These are phyloP conservation scores for Ustilaginoidea virens DNA, from an alignment of 2,329 filamentous ascomycete genomes.

Conservation along the genomic window DNA sequence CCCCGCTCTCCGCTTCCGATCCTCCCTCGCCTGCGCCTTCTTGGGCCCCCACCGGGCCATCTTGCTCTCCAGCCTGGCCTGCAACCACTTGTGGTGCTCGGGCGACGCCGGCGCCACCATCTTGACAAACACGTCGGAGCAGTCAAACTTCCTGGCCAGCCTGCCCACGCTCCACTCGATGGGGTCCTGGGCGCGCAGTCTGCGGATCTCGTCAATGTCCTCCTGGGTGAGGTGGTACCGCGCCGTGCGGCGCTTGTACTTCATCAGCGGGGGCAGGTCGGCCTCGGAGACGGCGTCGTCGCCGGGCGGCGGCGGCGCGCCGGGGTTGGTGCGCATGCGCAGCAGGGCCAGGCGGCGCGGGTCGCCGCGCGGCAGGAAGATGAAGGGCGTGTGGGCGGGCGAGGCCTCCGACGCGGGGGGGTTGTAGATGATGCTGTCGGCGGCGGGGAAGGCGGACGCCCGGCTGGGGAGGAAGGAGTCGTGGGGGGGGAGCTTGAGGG, in stretches of 20 bases:
- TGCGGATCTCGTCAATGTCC: conserved; percentile 45
- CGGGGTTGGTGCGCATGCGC: conserved; percentile 21
- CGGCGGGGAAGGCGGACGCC: conserved; percentile 13
- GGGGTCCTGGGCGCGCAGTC: conserved; percentile 36
- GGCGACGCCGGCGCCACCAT: conserved; percentile 36
- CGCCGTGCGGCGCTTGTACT: conserved; percentile 19
- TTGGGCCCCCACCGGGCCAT: conserved; percentile 43
- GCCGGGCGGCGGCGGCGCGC: conserved; percentile 9
- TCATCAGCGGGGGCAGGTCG: conserved; percentile 20
- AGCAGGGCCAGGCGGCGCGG: conserved; percentile 36
- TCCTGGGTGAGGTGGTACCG: conserved; percentile 36
- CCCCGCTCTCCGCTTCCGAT: conserved; percentile 35
- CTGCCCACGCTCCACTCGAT: conserved; percentile 35
- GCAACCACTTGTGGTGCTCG: conserved; percentile 31
- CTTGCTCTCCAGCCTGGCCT: conserved; percentile 28
- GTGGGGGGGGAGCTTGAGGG: conserved; percentile 45
- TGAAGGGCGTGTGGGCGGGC: conserved; percentile 50
- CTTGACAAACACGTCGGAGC: conserved; percentile 40
- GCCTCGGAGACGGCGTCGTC: conserved; percentile 4
- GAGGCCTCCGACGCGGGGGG: conserved; percentile 37
- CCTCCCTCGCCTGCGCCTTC: conserved; percentile 36
- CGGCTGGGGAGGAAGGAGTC: conserved; percentile 37
- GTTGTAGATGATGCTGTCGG: conserved; percentile 37
- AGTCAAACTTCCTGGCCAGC: conserved; percentile 39
- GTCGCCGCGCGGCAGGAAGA: conserved; percentile 45